Percentiles rank a stretch among this genome's conserved stretches.
phyloP scores from a whole-genome alignment of 106 monocot genomes.

The Dioscorea zingiberensis region DNA sequence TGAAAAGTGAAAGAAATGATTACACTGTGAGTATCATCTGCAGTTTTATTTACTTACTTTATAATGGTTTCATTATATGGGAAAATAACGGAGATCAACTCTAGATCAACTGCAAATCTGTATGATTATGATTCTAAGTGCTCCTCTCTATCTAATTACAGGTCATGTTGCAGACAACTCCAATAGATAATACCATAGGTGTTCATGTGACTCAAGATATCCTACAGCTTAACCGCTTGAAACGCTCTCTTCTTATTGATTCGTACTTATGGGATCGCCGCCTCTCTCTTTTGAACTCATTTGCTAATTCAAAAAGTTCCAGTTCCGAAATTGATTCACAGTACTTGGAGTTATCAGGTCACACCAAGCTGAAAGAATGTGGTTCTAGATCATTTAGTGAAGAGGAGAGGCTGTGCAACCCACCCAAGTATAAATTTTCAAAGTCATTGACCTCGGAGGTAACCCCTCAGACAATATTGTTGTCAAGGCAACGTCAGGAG shows the following conservation, averaged over 20 bases:
- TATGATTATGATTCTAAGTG: neutral
- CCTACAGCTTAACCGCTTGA: conserved; percentile 66
- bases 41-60: neutral
- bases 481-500: conserved; percentile 22
- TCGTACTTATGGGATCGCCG: conserved; percentile 66
- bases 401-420: conserved; percentile 7
- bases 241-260: conserved; percentile 56
- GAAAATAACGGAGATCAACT: neutral
- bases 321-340: conserved; percentile 21
- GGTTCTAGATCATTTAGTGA: conserved; percentile 11
- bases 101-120: neutral
- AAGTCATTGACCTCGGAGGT: conserved; percentile 3
- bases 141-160: conserved; percentile 10
- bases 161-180: conserved; percentile 29
- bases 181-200: conserved; percentile 6
- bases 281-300: conserved; percentile 46
- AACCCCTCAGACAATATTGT: conserved; percentile 6
- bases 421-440: conserved; percentile 5
- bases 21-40: conserved; percentile 49
- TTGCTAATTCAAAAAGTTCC: conserved; percentile 34
- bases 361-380: conserved; percentile 12
- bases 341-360: conserved; percentile 11
- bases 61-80: neutral
- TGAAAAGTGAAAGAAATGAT: conserved; percentile 44
- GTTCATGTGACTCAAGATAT: conserved; percentile 31